Conservation (phyloP, 148 eudicot genomes). For the Vaccinium corymbosum region DNA sequence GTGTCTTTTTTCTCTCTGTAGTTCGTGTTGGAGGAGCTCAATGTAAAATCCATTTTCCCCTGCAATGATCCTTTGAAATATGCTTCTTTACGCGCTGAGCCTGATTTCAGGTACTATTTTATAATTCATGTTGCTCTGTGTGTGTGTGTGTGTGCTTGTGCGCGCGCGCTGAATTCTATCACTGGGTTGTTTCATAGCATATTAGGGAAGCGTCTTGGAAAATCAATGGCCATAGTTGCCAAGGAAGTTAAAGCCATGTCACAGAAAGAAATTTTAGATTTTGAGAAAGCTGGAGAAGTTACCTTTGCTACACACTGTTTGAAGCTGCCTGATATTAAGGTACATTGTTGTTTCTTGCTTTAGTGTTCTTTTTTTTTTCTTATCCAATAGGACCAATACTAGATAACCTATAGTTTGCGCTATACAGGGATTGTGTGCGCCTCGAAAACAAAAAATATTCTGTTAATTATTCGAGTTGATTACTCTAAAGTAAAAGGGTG, state of each 20-base stretch:
- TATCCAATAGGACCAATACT: not conserved
- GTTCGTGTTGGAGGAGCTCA: constrained; percentile 89
- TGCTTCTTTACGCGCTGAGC: constrained; percentile 91
- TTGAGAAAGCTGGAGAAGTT: constrained; percentile 76
- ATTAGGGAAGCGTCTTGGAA: constrained; percentile 87
- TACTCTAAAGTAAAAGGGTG: no score
- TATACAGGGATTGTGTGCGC: not conserved
- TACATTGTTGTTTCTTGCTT: constrained; percentile 20
- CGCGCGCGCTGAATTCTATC: not conserved
- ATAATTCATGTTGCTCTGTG: constrained; percentile 1
- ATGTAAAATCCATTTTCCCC: constrained; percentile 68
- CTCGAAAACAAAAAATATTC: not conserved
- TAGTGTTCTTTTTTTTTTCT: not conserved
- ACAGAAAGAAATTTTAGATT: constrained; percentile 76
- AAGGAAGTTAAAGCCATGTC: constrained; percentile 85
- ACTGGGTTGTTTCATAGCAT: constrained; percentile 40
- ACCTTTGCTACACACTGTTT: constrained; percentile 63
- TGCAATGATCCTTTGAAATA: constrained; percentile 77
- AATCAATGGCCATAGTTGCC: constrained; percentile 85
- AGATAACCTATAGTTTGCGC: not conserved
- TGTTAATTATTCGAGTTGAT: no score
- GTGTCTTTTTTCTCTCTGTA: constrained; percentile 22
- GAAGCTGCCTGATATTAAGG: constrained; percentile 77
- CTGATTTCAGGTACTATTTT: constrained; percentile 73
- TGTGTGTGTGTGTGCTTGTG: not conserved